Percentiles rank a stretch among this genome's conserved stretches.
Evolutionary conservation across 768 basidiomycete species (phyloP).

Genomic region (Leucocoprinus sp.): DNA sequence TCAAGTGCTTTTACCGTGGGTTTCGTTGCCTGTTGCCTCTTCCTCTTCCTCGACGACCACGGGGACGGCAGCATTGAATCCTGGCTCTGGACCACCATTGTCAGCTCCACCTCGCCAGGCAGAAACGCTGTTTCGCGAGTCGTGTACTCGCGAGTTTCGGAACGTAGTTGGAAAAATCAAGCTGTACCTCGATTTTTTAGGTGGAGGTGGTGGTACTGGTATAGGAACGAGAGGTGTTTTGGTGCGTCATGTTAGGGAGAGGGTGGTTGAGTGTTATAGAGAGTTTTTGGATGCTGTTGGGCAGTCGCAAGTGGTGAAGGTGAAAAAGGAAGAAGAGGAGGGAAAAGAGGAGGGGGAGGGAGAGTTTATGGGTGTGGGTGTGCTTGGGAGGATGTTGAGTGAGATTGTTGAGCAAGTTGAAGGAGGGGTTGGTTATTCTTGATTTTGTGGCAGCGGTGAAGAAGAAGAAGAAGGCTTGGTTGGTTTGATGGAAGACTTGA

Average conservation of each 20-base stretch:
- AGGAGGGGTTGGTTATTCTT: not conserved
- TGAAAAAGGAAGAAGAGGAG: conserved; percentile 24
- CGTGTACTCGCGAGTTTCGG: conserved; percentile 48
- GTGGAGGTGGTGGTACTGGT: conserved; percentile 26
- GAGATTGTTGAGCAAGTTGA: conserved; percentile 25
- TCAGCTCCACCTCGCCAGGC: conserved; percentile 10
- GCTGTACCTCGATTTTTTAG: conserved; percentile 57
- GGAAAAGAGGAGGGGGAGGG: conserved; percentile 11
- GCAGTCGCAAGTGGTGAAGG: conserved; percentile 30
- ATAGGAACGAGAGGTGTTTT: conserved; percentile 71
- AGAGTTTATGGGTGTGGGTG: conserved; percentile 22
- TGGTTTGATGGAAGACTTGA: not conserved
- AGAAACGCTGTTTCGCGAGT: conserved; percentile 34
- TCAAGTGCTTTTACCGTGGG: conserved; percentile 55
- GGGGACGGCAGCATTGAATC: not conserved
- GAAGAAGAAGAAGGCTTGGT: not conserved
- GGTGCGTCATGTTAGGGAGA: conserved; percentile 66
- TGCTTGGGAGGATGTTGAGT: conserved; percentile 31
- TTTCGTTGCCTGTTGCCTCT: conserved; percentile 35
- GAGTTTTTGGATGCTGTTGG: conserved; percentile 35
- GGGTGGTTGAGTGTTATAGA: conserved; percentile 65
- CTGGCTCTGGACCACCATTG: conserved; percentile 2
- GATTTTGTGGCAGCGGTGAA: not conserved
- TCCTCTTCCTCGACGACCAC: conserved; percentile 9
- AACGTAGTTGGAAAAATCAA: conserved; percentile 50